Evolutionary conservation across 1,284 basidiomycete genomes (phyloP).

Genomic region (Cerioporus squamosus): DNA sequence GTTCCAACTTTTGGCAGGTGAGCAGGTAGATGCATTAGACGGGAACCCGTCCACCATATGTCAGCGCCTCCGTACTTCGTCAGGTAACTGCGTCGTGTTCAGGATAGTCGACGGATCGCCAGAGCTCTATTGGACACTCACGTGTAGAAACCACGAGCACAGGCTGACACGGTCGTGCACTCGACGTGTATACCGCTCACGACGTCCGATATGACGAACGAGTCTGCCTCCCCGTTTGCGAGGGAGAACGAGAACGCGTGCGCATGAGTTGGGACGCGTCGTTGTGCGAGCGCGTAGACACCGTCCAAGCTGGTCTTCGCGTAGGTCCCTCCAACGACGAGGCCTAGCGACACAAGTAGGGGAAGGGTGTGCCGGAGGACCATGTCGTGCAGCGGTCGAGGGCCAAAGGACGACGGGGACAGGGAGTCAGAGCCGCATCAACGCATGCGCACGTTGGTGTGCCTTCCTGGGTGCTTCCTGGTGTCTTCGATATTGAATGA

Average conservation of each 20-base stretch:
- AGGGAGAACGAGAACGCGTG: slow-evolving; percentile 32
- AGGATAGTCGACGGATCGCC: neutral
- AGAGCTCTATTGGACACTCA: slow-evolving; percentile 12
- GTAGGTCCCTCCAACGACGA: neutral
- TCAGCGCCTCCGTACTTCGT: slow-evolving; percentile 42
- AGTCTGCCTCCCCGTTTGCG: slow-evolving; percentile 28
- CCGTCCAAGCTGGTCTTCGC: slow-evolving; percentile 22
- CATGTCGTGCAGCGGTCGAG: neutral
- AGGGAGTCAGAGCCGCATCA: neutral
- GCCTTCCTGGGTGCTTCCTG: no score
- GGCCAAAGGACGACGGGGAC: neutral
- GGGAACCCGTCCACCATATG: slow-evolving; percentile 50
- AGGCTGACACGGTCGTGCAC: slow-evolving; percentile 36
- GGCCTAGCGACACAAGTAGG: slow-evolving; percentile 5
- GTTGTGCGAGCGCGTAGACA: slow-evolving; percentile 31
- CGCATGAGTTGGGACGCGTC: slow-evolving; percentile 32
- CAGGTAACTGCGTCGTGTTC: slow-evolving; percentile 36
- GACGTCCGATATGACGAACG: slow-evolving; percentile 32
- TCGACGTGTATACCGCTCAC: slow-evolving; percentile 28
- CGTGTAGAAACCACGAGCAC: slow-evolving; percentile 36
- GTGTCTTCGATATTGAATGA: neutral
- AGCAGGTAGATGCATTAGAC: slow-evolving; percentile 36
- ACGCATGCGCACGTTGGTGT: neutral
- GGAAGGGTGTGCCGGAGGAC: slow-evolving; percentile 1
- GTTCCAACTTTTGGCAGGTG: slow-evolving; percentile 37